A percentile compares a stretch with the other conserved stretches of the same genome.
Conservation (phyloP, 352 stramenopile genomes). For the Globisporangium abappressorium region DNA sequence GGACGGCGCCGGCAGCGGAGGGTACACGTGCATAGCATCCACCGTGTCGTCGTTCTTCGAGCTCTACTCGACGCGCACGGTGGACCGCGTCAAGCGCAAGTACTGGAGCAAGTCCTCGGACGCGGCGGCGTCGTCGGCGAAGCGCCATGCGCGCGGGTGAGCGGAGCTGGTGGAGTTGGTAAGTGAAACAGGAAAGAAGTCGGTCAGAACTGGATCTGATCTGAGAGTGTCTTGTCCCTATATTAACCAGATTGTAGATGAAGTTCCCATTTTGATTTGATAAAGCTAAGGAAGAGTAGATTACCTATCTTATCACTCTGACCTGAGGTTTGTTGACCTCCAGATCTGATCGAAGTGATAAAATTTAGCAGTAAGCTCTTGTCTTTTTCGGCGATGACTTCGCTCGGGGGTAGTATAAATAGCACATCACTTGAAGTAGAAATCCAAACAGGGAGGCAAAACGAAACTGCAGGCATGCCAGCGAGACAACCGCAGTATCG, state of each 20-base stretch:
- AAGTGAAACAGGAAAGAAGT: not conserved
- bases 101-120: conserved; percentile 34
- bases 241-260: not conserved
- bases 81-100: conserved; percentile 80
- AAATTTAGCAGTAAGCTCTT: too few relatives aligned
- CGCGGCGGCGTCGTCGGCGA: not conserved
- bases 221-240: not conserved
- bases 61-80: conserved; percentile 80
- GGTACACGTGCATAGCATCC: conserved; percentile 54
- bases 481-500: too few relatives aligned
- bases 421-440: too few relatives aligned
- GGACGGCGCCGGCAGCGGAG: not conserved
- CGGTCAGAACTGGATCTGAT: not conserved
- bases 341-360: too few relatives aligned
- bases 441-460: too few relatives aligned
- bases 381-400: too few relatives aligned
- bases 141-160: conserved; percentile 1
- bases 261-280: not conserved
- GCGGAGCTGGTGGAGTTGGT: not conserved
- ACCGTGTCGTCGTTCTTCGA: conserved; percentile 77
- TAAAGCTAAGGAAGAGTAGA: not conserved
- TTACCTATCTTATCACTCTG: too few relatives aligned
- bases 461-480: too few relatives aligned
- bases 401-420: too few relatives aligned
- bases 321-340: too few relatives aligned